These are phyloP conservation scores for Phaeosphaeria sp. DNA, from an alignment of 2,329 filamentous ascomycete genomes.

Conservation along the genomic window DNA sequence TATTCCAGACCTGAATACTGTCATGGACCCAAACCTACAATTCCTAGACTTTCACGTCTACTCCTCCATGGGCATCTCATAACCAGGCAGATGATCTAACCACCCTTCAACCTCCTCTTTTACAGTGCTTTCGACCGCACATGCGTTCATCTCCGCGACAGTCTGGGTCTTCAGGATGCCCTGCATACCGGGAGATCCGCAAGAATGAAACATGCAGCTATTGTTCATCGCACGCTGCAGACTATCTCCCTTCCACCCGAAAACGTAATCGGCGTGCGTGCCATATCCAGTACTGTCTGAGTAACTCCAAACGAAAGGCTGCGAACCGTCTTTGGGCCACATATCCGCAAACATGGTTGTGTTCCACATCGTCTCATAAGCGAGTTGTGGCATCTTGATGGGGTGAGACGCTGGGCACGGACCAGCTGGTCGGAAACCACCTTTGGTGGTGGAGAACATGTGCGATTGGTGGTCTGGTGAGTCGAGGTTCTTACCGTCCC, in stretches of 20 bases:
- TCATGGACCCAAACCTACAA: neutral
- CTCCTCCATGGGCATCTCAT: conserved; percentile 1
- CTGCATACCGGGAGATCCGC: conserved; percentile 24
- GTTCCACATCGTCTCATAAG: conserved; percentile 41
- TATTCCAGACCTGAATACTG: neutral
- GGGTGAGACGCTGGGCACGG: conserved; percentile 38
- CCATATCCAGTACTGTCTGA: conserved; percentile 31
- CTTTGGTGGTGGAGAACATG: conserved; percentile 31
- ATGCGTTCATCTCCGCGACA: conserved; percentile 26
- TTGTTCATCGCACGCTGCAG: conserved; percentile 33
- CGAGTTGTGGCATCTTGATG: conserved; percentile 38
- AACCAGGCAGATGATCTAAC: conserved; percentile 19
- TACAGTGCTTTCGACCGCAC: conserved; percentile 17
- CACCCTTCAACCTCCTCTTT: conserved; percentile 25
- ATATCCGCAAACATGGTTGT: conserved; percentile 31
- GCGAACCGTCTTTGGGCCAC: conserved; percentile 32
- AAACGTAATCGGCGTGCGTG: conserved; percentile 34
- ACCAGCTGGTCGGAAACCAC: conserved; percentile 26
- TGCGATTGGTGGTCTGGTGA: conserved; percentile 63
- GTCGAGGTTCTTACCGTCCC: conserved; percentile 59
- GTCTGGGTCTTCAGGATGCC: conserved; percentile 25
- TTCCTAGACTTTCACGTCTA: neutral
- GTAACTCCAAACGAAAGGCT: conserved; percentile 8
- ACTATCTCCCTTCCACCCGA: conserved; percentile 34
- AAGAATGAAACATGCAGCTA: conserved; percentile 30